Evolutionary conservation across 1,139 yeast species (phyloP).

Genomic region (Kazachstania sp.): DNA sequence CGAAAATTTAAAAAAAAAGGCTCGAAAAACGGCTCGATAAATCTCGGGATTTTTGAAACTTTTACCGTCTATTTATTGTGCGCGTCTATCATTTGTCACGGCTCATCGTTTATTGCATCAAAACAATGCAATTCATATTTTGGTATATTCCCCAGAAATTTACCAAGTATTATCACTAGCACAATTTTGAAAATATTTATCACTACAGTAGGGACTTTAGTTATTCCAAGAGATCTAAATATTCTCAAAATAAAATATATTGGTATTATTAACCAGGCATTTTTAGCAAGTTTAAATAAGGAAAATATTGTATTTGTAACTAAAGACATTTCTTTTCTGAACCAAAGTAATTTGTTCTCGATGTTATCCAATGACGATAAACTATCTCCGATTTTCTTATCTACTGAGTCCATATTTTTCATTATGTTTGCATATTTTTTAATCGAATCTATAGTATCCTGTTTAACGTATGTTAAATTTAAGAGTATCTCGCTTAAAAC

Average conservation of each 20-base stretch:
- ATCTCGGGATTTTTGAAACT: no score
- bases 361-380: neutral
- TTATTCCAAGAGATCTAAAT: neutral
- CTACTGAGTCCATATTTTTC: neutral
- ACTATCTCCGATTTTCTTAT: constrained; percentile 4
- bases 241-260: neutral
- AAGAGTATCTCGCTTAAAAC: neutral
- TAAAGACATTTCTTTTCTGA: no score
- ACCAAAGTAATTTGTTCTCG: no score
- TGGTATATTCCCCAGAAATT: neutral
- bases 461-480: neutral
- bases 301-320: no score
- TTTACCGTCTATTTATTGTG: no score
- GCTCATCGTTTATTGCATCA: no score
- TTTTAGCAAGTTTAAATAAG: neutral
- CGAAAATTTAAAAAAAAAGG: no score
- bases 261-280: neutral
- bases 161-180: neutral
- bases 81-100: no score
- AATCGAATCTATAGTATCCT: neutral
- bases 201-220: neutral
- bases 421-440: neutral
- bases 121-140: no score
- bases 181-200: neutral
- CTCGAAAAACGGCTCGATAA: no score